Percentiles rank a stretch among this genome's conserved stretches.
Evolutionary conservation across 805 yeast genomes (phyloP).

Genomic region (Teunomyces cretensis): DNA sequence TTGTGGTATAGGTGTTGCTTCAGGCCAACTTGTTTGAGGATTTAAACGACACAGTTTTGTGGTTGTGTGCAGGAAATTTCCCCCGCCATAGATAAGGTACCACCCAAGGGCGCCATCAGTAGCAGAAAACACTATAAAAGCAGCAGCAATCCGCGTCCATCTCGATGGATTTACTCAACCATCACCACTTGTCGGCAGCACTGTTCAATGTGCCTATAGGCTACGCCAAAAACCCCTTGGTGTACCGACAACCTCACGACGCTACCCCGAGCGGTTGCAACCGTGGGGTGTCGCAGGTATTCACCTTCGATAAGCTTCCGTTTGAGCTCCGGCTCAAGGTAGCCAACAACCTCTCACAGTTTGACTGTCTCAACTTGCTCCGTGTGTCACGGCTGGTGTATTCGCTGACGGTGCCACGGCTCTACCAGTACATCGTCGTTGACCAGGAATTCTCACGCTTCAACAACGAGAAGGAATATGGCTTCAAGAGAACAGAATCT

Average conservation of each 20-base stretch:
- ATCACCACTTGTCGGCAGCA: neutral
- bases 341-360: constrained; percentile 36
- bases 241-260: no score
- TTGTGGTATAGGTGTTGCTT: constrained; percentile 1
- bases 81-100: no score
- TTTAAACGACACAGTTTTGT: neutral
- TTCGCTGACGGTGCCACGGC: constrained; percentile 27
- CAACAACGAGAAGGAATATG: constrained; percentile 23
- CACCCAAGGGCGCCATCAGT: no score
- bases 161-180: no score
- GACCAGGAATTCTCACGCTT: constrained; percentile 37
- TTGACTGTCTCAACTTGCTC: constrained; percentile 35
- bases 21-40: constrained; percentile 1
- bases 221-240: constrained; percentile 21
- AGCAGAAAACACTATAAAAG: no score
- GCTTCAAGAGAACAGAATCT: constrained; percentile 6
- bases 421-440: constrained; percentile 41
- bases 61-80: no score
- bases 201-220: constrained; percentile 23
- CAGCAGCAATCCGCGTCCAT: no score
- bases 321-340: constrained; percentile 34
- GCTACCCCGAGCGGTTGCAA: no score
- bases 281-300: no score
- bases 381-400: constrained; percentile 28
- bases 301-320: constrained; percentile 31